Conservation (phyloP, 2,329 filamentous ascomycete genomes). For the Aspergillus sclerotialis region DNA sequence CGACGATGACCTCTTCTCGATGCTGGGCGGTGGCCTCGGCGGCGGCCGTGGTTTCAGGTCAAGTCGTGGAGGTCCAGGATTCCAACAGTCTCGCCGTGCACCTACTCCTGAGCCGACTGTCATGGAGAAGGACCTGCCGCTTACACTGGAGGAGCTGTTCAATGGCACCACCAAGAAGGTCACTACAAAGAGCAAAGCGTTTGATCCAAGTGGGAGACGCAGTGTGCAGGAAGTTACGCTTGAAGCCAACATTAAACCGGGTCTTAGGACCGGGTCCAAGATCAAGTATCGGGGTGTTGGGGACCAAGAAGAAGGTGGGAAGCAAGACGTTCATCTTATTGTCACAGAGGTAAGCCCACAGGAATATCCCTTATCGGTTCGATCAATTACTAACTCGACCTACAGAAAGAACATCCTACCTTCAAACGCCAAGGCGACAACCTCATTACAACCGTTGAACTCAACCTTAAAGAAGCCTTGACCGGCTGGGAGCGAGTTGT, state of each 20-base stretch:
- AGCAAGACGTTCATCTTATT: conserved; percentile 92
- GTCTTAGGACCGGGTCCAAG: conserved; percentile 93
- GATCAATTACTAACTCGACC: conserved; percentile 34
- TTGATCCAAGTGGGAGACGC: conserved; percentile 75
- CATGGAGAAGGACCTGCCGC: conserved; percentile 72
- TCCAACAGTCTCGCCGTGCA: conserved; percentile 26
- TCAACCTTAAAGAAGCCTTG: conserved; percentile 86
- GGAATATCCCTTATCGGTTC: background rate
- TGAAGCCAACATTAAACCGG: conserved; percentile 91
- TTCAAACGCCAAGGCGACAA: conserved; percentile 87
- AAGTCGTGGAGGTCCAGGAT: conserved; percentile 19
- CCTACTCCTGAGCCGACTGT: conserved; percentile 79
- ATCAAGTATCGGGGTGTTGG: conserved; percentile 98
- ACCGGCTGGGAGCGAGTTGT: conserved; percentile 93
- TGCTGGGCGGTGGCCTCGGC: conserved; percentile 33
- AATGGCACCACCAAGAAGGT: conserved; percentile 89
- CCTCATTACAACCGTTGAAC: conserved; percentile 67
- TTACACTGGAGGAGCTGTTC: conserved; percentile 84
- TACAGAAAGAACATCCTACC: conserved; percentile 75
- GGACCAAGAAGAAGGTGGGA: conserved; percentile 91
- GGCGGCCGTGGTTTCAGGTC: conserved; percentile 34
- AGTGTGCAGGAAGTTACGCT: conserved; percentile 82
- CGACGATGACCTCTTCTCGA: conserved; percentile 50
- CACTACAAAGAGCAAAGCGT: conserved; percentile 96
- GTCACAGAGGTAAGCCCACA: conserved; percentile 70